Conservation (phyloP, 2,329 filamentous ascomycete species). For the Hymenoscyphus salicellus region DNA sequence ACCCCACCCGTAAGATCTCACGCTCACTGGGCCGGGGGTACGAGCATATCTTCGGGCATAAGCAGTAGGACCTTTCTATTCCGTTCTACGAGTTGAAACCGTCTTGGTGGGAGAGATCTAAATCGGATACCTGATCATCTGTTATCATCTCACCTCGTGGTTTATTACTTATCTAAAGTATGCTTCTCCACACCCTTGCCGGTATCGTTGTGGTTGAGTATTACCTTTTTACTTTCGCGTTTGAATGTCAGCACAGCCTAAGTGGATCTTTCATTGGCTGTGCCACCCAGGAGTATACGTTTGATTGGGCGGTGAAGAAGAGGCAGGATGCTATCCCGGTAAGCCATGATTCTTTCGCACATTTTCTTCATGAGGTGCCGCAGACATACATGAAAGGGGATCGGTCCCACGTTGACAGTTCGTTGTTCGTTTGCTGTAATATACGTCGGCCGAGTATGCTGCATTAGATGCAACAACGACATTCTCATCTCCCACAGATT, state of each 20-base stretch:
- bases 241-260: conserved; percentile 1
- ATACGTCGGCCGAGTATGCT: not conserved
- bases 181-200: not conserved
- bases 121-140: not conserved
- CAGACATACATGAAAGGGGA: conserved; percentile 13
- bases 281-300: not conserved
- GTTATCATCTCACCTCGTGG: not conserved
- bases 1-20: not conserved
- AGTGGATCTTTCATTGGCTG: conserved; percentile 4
- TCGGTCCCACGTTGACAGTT: not conserved
- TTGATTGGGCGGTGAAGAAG: conserved; percentile 7
- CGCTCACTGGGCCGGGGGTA: not conserved
- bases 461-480: not conserved
- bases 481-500: not conserved
- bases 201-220: not conserved
- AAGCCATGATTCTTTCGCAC: not conserved
- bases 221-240: not conserved
- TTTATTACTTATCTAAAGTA: not conserved
- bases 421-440: not conserved
- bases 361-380: conserved; percentile 2
- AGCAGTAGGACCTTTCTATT: not conserved
- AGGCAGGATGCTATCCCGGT: conserved; percentile 10
- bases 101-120: not conserved
- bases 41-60: not conserved
- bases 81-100: not conserved